Evolutionary conservation across 768 basidiomycete genomes (phyloP).

Genomic region (Kwoniella newhampshirensis): DNA sequence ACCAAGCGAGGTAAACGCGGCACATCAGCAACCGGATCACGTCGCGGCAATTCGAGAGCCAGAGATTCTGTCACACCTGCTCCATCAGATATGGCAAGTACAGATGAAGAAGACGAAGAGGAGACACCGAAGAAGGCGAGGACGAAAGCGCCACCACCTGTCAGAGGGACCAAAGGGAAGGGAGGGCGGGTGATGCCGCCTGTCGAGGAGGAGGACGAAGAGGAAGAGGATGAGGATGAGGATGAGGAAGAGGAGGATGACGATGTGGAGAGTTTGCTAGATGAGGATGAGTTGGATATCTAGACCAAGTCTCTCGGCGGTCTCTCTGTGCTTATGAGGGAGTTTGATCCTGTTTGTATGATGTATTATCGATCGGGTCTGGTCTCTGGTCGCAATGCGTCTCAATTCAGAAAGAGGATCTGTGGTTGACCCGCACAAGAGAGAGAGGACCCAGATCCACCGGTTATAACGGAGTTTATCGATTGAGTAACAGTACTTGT

Average conservation of each 20-base stretch:
- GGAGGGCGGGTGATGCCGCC: constrained; percentile 5
- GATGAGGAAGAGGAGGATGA: constrained; percentile 31
- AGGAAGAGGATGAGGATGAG: constrained; percentile 7
- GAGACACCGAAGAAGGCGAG: background rate
- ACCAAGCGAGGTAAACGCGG: constrained; percentile 3
- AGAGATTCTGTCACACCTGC: constrained; percentile 4
- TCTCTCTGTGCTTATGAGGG: too few relatives aligned
- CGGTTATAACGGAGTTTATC: too few relatives aligned
- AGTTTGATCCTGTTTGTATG: too few relatives aligned
- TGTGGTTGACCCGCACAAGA: too few relatives aligned
- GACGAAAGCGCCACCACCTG: background rate
- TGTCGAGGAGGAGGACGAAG: constrained; percentile 19
- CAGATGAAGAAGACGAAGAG: constrained; percentile 2
- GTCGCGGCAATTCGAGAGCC: background rate
- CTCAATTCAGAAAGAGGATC: too few relatives aligned
- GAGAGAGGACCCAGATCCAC: too few relatives aligned
- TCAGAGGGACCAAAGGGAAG: background rate
- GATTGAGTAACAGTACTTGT: too few relatives aligned
- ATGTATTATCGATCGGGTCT: too few relatives aligned
- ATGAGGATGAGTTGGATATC: constrained; percentile 15
- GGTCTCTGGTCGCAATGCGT: too few relatives aligned
- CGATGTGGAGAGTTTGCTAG: constrained; percentile 29
- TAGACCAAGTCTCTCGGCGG: background rate
- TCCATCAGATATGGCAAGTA: background rate
- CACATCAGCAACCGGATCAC: constrained; percentile 4